Evolutionary conservation across 228 moss, liverwort and hornwort genomes (phyloP), one percentile per base, ranked within the genome.

Genomic region (Sphagnum magellanicum): DNA sequence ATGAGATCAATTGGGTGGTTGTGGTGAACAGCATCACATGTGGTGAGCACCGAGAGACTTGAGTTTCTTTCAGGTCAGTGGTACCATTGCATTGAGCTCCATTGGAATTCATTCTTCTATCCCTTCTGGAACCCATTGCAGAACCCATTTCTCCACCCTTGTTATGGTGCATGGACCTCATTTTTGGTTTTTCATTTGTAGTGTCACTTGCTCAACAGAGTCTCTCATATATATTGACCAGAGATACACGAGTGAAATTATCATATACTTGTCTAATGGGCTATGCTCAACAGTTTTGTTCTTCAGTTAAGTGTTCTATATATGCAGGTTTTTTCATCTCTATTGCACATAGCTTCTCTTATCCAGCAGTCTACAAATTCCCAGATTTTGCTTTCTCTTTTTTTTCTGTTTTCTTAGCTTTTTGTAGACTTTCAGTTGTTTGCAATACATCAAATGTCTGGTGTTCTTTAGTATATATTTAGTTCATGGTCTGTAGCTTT

Each of bases 31-130:
- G 92, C 90, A 63, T 78, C 76, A 67, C 92, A 80, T 72, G 85
- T 95, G 68, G 79, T 77, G 59, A 81, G 71, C 61, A 66, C 85
- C 13, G 84, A 89, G 63, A 85, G 87, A 78, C 70, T 92, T 67
- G 92, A 95, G 52, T 92, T 95, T 75, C 87, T 92, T 6, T 72
- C 84, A 70, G 94, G 94, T 93, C 50, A 76, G 67, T 32, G 3
- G 32, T 32, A 32, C 32, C 32, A 3, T 32, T 32, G 3, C 32
- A 2, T 32, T 32, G 32, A 32, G 32, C 32, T 32, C 63, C 16
- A 14, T 68, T 46, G 66, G 48, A 47, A 47, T 65, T 69, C 59
- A 46, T 50, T 7, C 12, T 12, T 12, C 12, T 55, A 7, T 12
- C 12, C 53, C 8, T 12, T 55, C 12, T 55, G 55, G 8, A 8